Evolutionary conservation across 345 rosid genomes (phyloP), one percentile per base, ranked within the genome.

Genomic region (Populus alba): DNA sequence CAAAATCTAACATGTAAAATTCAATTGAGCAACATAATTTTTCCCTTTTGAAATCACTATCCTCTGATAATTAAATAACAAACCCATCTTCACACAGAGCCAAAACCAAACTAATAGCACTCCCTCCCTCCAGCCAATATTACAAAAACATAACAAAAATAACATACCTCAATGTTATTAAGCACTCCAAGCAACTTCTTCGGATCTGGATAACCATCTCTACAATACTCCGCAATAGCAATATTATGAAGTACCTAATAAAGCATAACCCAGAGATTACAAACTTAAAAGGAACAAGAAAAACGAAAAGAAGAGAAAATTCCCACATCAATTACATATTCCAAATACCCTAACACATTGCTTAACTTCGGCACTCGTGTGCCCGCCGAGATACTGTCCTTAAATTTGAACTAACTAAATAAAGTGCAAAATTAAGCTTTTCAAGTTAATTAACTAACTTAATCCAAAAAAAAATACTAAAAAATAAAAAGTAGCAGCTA

Each of bases 181-280:
- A 97, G 97, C 25, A 80, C 90, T 81, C 89, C 88, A 68, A 97
- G 87, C 83, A 97, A 83, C 86, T 85, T 92, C 88, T 83, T 89
- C 29, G 94, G 89, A 78, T 90, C 90, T 68, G 95, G 87, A 84
- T 93, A 94, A 79, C 89, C 92, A 78, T 91, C 88, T 63, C 85
- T 87, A 79, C 90, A 89, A 83, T 82, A 92, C 77, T 92, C 97
- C 13, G 87, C 88, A 73, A 97, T 88, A 68, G 97, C 95, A 85
- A 92, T 94, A 77, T 97, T 94, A 85, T 97, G 99, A 74, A 90
- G 90, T 81, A 97, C 86, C 99, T 97, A 85, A 65, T 53, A 70
- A 10, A 23, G 81, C 25, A 73, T 16, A 35, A 76, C 62, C 66
- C 63, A 79, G 73, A 73, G 55, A 79, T 23, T 59, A 70, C 63